phyloP scores from a whole-genome alignment of 192 early-diverging fungal species.

The Coemansia sp. region DNA sequence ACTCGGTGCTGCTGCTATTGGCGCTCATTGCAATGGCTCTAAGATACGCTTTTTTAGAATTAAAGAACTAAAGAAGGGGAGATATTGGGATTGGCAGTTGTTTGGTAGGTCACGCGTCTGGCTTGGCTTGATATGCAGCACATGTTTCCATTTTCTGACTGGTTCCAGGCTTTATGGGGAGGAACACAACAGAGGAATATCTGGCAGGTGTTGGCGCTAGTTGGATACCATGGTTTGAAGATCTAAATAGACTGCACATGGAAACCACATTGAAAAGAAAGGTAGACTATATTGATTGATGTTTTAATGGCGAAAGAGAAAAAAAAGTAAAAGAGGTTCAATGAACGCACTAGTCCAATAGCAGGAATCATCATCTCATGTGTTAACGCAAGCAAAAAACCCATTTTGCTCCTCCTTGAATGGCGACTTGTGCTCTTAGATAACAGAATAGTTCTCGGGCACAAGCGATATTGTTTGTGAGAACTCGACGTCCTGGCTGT shows the following conservation, averaged over 20 bases:
- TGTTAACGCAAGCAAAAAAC: too few relatives aligned
- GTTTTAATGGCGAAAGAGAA: neutral
- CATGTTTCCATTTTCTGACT: neutral
- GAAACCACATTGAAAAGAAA: neutral
- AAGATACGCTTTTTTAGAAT: neutral
- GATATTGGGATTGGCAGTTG: neutral
- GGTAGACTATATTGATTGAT: neutral
- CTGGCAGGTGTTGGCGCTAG: too few relatives aligned
- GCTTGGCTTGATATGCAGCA: neutral
- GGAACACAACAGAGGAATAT: neutral
- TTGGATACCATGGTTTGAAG: too few relatives aligned
- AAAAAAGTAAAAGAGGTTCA: neutral
- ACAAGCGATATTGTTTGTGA: slow-evolving; percentile 72
- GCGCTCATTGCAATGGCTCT: slow-evolving; percentile 12
- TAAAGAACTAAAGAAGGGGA: neutral
- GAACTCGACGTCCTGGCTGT: slow-evolving; percentile 65
- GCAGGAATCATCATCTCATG: too few relatives aligned
- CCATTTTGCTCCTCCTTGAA: neutral
- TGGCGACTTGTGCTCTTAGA: slow-evolving; percentile 50
- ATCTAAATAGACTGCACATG: too few relatives aligned
- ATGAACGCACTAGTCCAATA: neutral
- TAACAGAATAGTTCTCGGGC: slow-evolving; percentile 81
- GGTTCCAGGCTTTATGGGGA: slow-evolving; percentile 26
- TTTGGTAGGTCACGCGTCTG: neutral
- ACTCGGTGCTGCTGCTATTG: neutral